Percentiles rank a stretch among this genome's conserved stretches.
These are phyloP conservation scores for Beauveria scarabaeidicola DNA, from an alignment of 2,329 filamentous ascomycete species.

Conservation along the genomic window DNA sequence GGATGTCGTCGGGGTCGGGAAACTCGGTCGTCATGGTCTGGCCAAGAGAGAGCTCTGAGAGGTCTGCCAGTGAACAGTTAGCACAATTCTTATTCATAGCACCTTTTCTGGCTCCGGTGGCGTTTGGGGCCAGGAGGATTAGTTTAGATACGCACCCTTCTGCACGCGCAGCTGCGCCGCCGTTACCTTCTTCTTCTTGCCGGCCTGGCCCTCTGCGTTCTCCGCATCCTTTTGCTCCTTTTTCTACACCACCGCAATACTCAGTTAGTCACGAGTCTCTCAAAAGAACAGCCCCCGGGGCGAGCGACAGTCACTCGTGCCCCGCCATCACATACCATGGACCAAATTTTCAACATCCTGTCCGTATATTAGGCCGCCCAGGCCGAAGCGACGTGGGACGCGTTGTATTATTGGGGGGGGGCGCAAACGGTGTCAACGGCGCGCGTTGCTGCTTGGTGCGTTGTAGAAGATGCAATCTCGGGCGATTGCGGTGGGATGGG, in stretches of 20 bases:
- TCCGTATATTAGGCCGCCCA: conserved; percentile 10
- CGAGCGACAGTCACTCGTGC: neutral
- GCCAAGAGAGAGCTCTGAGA: conserved; percentile 71
- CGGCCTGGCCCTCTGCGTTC: conserved; percentile 64
- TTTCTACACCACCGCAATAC: conserved; percentile 51
- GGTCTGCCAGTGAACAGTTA: conserved; percentile 43
- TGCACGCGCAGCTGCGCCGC: conserved; percentile 91
- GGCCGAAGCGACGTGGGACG: conserved; percentile 6
- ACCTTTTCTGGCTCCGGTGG: neutral
- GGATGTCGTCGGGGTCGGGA: conserved; percentile 74
- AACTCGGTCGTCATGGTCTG: conserved; percentile 76
- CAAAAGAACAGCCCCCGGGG: neutral
- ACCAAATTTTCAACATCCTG: conserved; percentile 99
- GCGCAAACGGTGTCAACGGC: neutral
- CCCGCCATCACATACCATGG: conserved; percentile 58
- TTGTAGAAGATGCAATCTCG: neutral
- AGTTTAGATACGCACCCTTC: conserved; percentile 55
- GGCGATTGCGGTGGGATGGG: neutral
- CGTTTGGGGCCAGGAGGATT: neutral
- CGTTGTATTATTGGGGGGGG: neutral
- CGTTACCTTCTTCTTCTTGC: conserved; percentile 98
- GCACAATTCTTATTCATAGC: no score
- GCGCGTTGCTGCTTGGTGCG: neutral
- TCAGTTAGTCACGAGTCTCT: conserved; percentile 14
- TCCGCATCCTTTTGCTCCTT: conserved; percentile 95